phyloP scores from a whole-genome alignment of 1,139 yeast genomes.

The Scheffersomyces illinoinensis region DNA sequence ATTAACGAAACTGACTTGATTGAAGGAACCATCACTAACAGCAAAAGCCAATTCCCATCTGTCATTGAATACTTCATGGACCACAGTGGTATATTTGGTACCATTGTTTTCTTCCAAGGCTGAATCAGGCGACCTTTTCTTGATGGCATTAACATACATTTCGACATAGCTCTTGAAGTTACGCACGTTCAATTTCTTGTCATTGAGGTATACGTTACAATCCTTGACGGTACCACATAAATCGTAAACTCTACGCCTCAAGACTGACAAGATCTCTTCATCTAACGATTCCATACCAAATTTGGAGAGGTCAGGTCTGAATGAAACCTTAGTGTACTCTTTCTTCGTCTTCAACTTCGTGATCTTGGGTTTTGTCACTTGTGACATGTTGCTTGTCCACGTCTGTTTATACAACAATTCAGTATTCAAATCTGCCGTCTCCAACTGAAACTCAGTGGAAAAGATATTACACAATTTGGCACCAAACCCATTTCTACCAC shows the following conservation, averaged over 20 bases:
- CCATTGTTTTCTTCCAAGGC: constrained; percentile 24
- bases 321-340: constrained; percentile 86
- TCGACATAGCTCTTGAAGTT: constrained; percentile 88
- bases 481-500: constrained; percentile 99
- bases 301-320: constrained; percentile 82
- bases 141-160: constrained; percentile 76
- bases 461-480: constrained; percentile 90
- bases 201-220: constrained; percentile 77
- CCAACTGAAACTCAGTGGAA: constrained; percentile 86
- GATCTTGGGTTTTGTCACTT: constrained; percentile 75
- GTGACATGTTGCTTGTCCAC: constrained; percentile 87
- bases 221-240: constrained; percentile 93
- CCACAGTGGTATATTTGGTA: constrained; percentile 54
- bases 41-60: constrained; percentile 98
- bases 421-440: constrained; percentile 78
- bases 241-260: constrained; percentile 93
- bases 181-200: constrained; percentile 64
- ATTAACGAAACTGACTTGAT: constrained; percentile 95
- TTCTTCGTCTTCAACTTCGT: constrained; percentile 56
- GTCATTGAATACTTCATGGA: constrained; percentile 68
- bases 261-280: constrained; percentile 77
- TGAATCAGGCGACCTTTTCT: constrained; percentile 35
- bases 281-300: constrained; percentile 85
- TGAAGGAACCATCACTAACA: constrained; percentile 85
- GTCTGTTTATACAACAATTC: constrained; percentile 71